Evolutionary conservation across 1,284 basidiomycete genomes (phyloP).

Genomic region (Ustilago bromivora): DNA sequence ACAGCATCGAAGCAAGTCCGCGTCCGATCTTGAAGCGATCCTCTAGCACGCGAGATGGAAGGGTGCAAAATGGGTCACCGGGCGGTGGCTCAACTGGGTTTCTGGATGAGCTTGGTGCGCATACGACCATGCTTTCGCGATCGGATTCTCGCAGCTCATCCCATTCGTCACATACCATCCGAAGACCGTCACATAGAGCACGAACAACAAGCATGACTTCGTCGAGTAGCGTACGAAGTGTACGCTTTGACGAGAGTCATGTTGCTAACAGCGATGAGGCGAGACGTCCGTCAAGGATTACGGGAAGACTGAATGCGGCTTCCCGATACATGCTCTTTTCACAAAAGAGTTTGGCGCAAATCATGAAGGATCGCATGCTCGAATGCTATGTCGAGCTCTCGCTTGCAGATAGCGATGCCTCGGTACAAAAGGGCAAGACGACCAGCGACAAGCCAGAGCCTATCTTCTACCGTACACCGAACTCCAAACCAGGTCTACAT

Average conservation of each 20-base stretch:
- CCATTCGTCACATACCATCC: constrained; percentile 38
- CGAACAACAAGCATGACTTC: constrained; percentile 48
- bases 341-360: constrained; percentile 35
- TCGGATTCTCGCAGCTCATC: constrained; percentile 51
- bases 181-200: constrained; percentile 34
- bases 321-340: constrained; percentile 39
- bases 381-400: constrained; percentile 46
- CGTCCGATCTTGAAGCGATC: constrained; percentile 44
- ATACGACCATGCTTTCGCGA: constrained; percentile 36
- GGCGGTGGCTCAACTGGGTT: constrained; percentile 13
- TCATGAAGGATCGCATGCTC: constrained; percentile 52
- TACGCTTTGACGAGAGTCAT: constrained; percentile 42
- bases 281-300: constrained; percentile 14
- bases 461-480: constrained; percentile 29
- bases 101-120: constrained; percentile 31
- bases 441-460: background rate
- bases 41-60: constrained; percentile 28
- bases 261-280: constrained; percentile 14
- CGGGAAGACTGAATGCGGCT: constrained; percentile 23
- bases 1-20: constrained; percentile 29
- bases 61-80: constrained; percentile 24
- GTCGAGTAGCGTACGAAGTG: constrained; percentile 32
- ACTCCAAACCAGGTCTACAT: constrained; percentile 40
- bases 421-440: background rate
- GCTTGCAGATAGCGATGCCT: background rate